Evolutionary conservation across 2,329 filamentous ascomycete species (phyloP), one percentile per base, ranked within the genome.

Genomic region (Graphilbum fragrans): DNA sequence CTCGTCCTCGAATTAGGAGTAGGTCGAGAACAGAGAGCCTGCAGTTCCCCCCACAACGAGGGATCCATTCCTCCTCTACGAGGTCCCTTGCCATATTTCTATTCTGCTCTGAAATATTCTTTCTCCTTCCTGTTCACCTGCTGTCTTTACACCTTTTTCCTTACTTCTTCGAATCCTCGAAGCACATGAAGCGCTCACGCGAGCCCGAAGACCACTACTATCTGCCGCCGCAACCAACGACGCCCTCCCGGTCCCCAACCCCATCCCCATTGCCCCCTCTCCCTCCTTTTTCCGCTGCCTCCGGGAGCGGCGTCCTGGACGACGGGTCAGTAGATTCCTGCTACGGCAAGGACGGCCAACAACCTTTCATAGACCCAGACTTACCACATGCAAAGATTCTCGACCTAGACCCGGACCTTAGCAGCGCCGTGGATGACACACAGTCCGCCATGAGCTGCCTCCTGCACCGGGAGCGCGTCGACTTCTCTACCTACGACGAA

Each of bases 401-500:
- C 46, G 74, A 79, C 50, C 62, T 86, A 46, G 79, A 83, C 37
- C 58, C 55, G 16, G 56, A 56, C 48, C 53, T 55, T 32, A 53
- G 47, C 29, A 55, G 55, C 44, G 49, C 59, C 46, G 56, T 56
- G 45, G 52, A n/a, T 18, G 37, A 31, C 12, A 21, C 56, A 20
- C 54, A 53, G 35, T 54, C 64, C 45, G 62, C 72, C 44, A 94
- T 95, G 75, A 76, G 69, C 60, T 96, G 90, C 64, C 77, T 74
- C 18, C 68, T 96, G 19, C 88, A 95, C 61, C 70, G 66, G 49
- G 73, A 81, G 45, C 67, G 77, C 2, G 55, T 92, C 41, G 66
- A 69, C 5, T 96, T 98, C 59, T 56, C 65, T 20, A 78, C 79
- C 0, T 87, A 86, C 55, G 72, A 78, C 44, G 84, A 87, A 16